phyloP scores from a whole-genome alignment of 768 basidiomycete species.

The Lentinula sp. region DNA sequence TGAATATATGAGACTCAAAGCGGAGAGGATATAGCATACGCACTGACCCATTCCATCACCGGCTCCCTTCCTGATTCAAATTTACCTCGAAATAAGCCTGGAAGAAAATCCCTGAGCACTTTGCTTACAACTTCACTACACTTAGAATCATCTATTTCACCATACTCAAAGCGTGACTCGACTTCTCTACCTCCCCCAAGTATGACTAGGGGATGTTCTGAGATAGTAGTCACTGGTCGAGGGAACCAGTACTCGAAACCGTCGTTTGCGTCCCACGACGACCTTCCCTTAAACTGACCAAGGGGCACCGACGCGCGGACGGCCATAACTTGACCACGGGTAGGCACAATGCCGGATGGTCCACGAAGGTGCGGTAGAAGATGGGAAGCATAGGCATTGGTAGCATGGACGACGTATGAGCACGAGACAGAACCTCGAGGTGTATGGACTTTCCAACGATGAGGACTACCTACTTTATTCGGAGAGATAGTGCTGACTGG shows the following conservation, averaged over 20 bases:
- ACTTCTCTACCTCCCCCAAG: slow-evolving; percentile 63
- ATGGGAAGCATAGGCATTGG: slow-evolving; percentile 77
- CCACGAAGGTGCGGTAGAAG: slow-evolving; percentile 67
- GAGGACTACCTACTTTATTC: slow-evolving; percentile 10
- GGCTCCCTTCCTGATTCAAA: slow-evolving; percentile 44
- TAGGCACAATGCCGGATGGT: slow-evolving; percentile 53
- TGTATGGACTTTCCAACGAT: slow-evolving; percentile 53
- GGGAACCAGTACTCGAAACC: slow-evolving; percentile 81
- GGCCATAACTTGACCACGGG: slow-evolving; percentile 62
- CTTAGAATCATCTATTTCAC: slow-evolving; percentile 51
- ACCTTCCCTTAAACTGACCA: slow-evolving; percentile 29
- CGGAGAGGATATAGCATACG: not conserved
- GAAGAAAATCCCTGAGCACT: slow-evolving; percentile 54
- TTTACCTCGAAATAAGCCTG: slow-evolving; percentile 46
- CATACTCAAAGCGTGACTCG: slow-evolving; percentile 39
- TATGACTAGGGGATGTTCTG: slow-evolving; percentile 50
- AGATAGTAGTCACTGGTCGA: slow-evolving; percentile 33
- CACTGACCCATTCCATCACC: slow-evolving; percentile 77
- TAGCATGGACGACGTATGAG: slow-evolving; percentile 73
- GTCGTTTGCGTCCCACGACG: slow-evolving; percentile 43
- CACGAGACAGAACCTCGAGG: slow-evolving; percentile 60
- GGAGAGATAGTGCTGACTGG: slow-evolving; percentile 47
- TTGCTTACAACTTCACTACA: slow-evolving; percentile 42
- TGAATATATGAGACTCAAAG: not conserved
- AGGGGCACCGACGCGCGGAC: slow-evolving; percentile 29